A percentile compares a stretch with the other conserved stretches of the same genome.
Evolutionary conservation across 208 protist genomes (phyloP).

Genomic region (Acanthamoeba lugdunensis): DNA sequence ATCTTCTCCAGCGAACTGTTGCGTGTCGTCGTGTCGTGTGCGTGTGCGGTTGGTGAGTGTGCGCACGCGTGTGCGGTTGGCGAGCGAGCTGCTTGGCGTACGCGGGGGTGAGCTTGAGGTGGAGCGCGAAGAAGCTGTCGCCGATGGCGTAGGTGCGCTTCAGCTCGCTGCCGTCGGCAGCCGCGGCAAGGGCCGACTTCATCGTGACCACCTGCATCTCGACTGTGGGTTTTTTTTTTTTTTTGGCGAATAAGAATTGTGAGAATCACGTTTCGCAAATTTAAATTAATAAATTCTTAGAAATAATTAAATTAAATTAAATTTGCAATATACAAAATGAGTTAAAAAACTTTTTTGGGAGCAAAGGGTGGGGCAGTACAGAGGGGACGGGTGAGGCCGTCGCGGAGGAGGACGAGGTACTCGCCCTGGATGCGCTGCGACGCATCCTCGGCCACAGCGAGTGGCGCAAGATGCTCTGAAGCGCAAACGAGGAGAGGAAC

Average conservation of each 20-base stretch:
- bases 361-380: neutral
- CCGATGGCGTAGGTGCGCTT: neutral
- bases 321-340: too few species aligned
- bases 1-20: constrained; percentile 2
- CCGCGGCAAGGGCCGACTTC: neutral
- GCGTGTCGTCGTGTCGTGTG: neutral
- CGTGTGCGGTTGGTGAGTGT: neutral
- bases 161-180: constrained; percentile 7
- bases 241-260: too few species aligned
- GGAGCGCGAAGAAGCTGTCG: constrained; percentile 3
- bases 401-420: constrained; percentile 45
- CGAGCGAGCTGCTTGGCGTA: neutral
- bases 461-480: constrained; percentile 2
- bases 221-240: neutral
- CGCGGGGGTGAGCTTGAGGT: constrained; percentile 15
- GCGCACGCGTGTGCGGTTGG: too few species aligned
- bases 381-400: neutral
- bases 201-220: neutral
- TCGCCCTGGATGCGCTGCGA: constrained; percentile 37
- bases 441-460: neutral
- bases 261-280: too few species aligned
- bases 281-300: too few species aligned
- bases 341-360: neutral
- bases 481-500: neutral
- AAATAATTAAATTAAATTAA: too few species aligned